Percentiles rank a stretch among this genome's conserved stretches.
phyloP scores from a whole-genome alignment of 495 filamentous ascomycete genomes.

The Aspergillus asperescens region DNA sequence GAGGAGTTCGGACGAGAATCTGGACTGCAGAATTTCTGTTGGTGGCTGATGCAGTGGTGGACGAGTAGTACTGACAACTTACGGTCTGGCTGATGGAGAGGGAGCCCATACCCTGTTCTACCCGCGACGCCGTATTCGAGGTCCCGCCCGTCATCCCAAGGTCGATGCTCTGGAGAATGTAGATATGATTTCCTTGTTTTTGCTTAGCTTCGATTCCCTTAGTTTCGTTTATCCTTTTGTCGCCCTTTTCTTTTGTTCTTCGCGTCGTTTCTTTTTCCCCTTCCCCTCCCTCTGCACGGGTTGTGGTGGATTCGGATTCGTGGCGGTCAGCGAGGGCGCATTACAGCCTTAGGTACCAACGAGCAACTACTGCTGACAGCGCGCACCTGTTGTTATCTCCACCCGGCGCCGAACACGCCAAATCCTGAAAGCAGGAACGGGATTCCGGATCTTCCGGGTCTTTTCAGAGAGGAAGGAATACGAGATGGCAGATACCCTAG shows the following conservation, averaged over 20 bases:
- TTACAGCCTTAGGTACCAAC: slow-evolving; percentile 20
- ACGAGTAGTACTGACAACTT: neutral
- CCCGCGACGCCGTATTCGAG: neutral
- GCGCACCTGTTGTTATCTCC: neutral
- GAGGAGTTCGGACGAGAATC: neutral
- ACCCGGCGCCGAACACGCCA: neutral
- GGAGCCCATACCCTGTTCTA: slow-evolving; percentile 11
- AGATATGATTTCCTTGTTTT: slow-evolving; percentile 1
- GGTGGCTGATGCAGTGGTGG: neutral
- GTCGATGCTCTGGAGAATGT: neutral
- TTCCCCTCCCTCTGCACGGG: neutral
- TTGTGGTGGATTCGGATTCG: slow-evolving; percentile 3
- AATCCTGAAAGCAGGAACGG: neutral
- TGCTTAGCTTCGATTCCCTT: neutral
- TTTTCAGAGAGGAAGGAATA: neutral
- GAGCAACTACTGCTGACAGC: slow-evolving; percentile 4
- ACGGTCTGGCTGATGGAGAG: neutral
- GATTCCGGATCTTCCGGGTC: too few relatives aligned
- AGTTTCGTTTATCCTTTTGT: neutral
- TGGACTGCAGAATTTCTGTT: slow-evolving; percentile 1
- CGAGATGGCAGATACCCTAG: too few relatives aligned
- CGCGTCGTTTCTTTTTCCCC: neutral
- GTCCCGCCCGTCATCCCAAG: slow-evolving; percentile 1
- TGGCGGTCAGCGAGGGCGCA: slow-evolving; percentile 16
- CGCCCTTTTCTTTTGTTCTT: slow-evolving; percentile 9